Evolutionary conservation across 345 rosid species (phyloP).

Genomic region (Cardamine occulta): DNA sequence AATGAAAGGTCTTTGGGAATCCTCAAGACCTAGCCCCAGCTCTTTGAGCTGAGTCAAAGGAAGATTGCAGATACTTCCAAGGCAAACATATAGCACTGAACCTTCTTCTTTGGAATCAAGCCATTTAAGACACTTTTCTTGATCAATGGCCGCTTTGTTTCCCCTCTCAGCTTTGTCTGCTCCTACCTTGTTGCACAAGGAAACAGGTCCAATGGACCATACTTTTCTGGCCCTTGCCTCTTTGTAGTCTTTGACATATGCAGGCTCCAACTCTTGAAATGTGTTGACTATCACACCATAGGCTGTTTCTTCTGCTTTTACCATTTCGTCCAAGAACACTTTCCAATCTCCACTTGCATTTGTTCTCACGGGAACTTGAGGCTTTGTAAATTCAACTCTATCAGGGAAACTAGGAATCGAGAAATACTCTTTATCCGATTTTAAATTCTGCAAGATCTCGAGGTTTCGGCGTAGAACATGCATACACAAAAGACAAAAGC

Average conservation of each 20-base stretch:
- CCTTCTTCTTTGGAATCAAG: slow-evolving; percentile 40
- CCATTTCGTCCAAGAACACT: slow-evolving; percentile 14
- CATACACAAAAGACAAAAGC: slow-evolving; percentile 49
- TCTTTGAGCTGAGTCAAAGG: slow-evolving; percentile 46
- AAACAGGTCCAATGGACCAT: slow-evolving; percentile 60
- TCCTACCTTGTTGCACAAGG: slow-evolving; percentile 40
- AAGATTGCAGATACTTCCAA: slow-evolving; percentile 49
- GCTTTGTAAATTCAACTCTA: slow-evolving; percentile 45
- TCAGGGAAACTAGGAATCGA: slow-evolving; percentile 50
- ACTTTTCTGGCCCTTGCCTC: slow-evolving; percentile 39
- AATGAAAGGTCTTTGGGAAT: slow-evolving; percentile 53
- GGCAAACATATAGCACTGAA: slow-evolving; percentile 57
- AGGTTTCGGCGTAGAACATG: slow-evolving; percentile 16
- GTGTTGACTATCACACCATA: slow-evolving; percentile 53
- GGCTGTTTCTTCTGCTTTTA: slow-evolving; percentile 34
- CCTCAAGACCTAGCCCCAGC: slow-evolving; percentile 54
- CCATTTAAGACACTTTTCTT: slow-evolving; percentile 47
- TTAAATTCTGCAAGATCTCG: slow-evolving; percentile 13
- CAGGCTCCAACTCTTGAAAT: slow-evolving; percentile 48
- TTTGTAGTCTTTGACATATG: slow-evolving; percentile 43
- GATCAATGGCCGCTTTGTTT: slow-evolving; percentile 28
- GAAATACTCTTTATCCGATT: slow-evolving; percentile 34
- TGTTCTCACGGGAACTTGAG: slow-evolving; percentile 36
- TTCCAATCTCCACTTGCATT: slow-evolving; percentile 20
- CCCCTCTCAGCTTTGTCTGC: slow-evolving; percentile 53